Base-by-base conservation (phyloP, 352 stramenopile species). In the Phytophthora brassicae region DNA sequence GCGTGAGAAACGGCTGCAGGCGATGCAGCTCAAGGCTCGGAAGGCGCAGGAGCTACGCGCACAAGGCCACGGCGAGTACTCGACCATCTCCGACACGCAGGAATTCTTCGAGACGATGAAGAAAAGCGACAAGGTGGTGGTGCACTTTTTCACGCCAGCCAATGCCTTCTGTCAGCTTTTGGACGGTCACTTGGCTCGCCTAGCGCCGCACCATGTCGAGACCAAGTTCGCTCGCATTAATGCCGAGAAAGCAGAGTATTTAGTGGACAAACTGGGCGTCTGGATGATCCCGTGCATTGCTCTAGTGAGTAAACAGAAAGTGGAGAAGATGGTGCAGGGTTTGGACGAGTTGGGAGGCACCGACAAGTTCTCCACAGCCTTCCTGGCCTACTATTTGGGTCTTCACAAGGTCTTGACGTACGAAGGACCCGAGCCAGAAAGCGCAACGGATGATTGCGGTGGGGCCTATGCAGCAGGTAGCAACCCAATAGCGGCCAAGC, bases 81-180 rank as follows among this genome's bases (percentile, higher is more conserved):
- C 75, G 43, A 94, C 96, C 63, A 81, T 99, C 42, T 81, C 79
- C 14, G 92, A 96, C 72, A 95, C 92, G 36, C 86, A 96, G 46
- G 92, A 97, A 28, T 99, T 99, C 72, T 99, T 99, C 64, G 80
- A 97, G 23, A 86, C 83, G 2, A 89, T 97, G 65, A 99, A 99
- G 69, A 74, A 81, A 45, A 97, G 84, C 51, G 79, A 97, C 49
- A 82, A 89, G 43, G 74, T 97, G 26, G 86, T 99, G 22, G 82
- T 98, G 43, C 96, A 99, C 81, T 99, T 99, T 71, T 98, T 98
- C 75, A 90, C 96, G 56, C 85, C 88, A 0, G 86, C 87, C 13
- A 98, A 97, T 45, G 75, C 84, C 29, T 92, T 94, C 56, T 99
- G 96, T 61, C 83, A 97, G 66, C 74, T 97, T 13, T 86, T 99